Percentiles rank a stretch among this genome's conserved stretches.
phyloP scores from a whole-genome alignment of 441 rosid species.

The Pelargonium myrrhifolium region DNA sequence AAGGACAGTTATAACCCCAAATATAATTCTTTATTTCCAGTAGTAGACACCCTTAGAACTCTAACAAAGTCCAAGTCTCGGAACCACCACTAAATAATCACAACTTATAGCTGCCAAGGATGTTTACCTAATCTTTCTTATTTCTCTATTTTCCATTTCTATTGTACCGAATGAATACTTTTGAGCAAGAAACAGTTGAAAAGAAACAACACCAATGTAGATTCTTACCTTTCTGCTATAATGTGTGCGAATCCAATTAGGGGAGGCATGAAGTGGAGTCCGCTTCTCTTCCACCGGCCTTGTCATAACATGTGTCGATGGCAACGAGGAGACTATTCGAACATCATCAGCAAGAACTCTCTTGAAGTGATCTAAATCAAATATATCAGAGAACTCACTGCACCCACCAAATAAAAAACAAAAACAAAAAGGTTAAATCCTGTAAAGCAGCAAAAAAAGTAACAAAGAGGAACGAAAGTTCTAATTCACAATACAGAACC shows the following conservation, averaged over 20 bases:
- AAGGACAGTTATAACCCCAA: background rate
- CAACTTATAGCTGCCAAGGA: too few relatives aligned
- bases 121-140: too few relatives aligned
- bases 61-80: background rate
- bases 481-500: too few relatives aligned
- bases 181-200: background rate
- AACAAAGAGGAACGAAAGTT: background rate
- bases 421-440: background rate
- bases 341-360: slow-evolving; percentile 65
- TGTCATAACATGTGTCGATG: slow-evolving; percentile 73
- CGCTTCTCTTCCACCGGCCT: slow-evolving; percentile 73
- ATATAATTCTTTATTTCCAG: background rate
- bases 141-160: too few relatives aligned
- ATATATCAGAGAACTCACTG: slow-evolving; percentile 93
- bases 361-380: slow-evolving; percentile 87
- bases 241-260: slow-evolving; percentile 83
- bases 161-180: background rate
- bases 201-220: slow-evolving; percentile 2
- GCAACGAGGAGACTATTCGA: slow-evolving; percentile 69
- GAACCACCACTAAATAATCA: background rate
- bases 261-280: slow-evolving; percentile 67
- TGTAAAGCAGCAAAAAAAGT: background rate
- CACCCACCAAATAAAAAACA: slow-evolving; percentile 21
- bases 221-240: slow-evolving; percentile 63
- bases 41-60: background rate